Evolutionary conservation across 2,329 filamentous ascomycete species (phyloP).

Genomic region (Fusarium tuaranense): DNA sequence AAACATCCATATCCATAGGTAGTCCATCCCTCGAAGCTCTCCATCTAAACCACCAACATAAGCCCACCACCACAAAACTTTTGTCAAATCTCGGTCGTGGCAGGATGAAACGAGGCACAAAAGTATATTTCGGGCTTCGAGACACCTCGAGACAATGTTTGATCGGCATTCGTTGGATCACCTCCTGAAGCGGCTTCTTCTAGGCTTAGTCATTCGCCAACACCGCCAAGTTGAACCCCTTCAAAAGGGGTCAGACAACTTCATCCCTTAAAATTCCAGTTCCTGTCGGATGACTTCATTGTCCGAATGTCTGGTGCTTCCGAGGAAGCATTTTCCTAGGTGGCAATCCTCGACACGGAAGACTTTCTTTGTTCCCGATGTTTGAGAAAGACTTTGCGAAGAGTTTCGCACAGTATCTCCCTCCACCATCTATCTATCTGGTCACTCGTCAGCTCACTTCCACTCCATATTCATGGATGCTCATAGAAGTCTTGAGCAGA

Average conservation of each 20-base stretch:
- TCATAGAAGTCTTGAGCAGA: constrained; percentile 20
- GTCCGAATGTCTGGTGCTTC: constrained; percentile 8
- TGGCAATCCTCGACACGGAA: background rate
- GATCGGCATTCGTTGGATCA: background rate
- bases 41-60: background rate
- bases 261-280: constrained; percentile 44
- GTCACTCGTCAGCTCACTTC: background rate
- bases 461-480: background rate
- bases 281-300: constrained; percentile 29
- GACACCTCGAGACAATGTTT: background rate
- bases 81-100: background rate
- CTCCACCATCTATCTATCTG: background rate
- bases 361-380: constrained; percentile 1
- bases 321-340: background rate
- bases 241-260: constrained; percentile 35
- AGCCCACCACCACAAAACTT: background rate
- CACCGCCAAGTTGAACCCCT: constrained; percentile 23
- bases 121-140: background rate
- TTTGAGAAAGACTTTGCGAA: background rate
- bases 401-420: background rate
- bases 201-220: constrained; percentile 36
- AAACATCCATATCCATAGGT: background rate
- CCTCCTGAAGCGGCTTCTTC: background rate
- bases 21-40: background rate
- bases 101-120: background rate